phyloP scores from a whole-genome alignment of 768 basidiomycete genomes.

The Agaricus subrufescens region DNA sequence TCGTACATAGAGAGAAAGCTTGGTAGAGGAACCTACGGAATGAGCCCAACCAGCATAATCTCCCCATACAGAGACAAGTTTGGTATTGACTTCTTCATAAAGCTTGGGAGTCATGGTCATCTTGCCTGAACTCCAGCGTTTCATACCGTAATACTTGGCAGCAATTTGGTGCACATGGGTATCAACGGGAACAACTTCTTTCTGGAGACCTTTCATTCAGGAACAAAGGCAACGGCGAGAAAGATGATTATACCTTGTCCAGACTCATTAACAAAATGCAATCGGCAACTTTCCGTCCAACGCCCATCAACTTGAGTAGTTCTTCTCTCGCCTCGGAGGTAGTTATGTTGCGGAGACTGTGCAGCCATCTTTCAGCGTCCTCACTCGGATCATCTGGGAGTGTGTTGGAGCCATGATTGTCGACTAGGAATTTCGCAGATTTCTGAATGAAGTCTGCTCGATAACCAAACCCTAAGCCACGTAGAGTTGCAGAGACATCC shows the following conservation, averaged over 20 bases:
- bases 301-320: slow-evolving; percentile 80
- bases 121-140: slow-evolving; percentile 40
- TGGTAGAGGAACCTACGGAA: slow-evolving; percentile 42
- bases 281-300: slow-evolving; percentile 96
- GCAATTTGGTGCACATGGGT: slow-evolving; percentile 94
- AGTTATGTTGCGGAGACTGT: slow-evolving; percentile 39
- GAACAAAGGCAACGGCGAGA: background rate
- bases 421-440: slow-evolving; percentile 75
- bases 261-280: slow-evolving; percentile 91
- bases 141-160: slow-evolving; percentile 68
- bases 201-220: slow-evolving; percentile 32
- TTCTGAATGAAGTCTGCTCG: slow-evolving; percentile 86
- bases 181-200: slow-evolving; percentile 89
- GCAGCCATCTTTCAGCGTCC: slow-evolving; percentile 58
- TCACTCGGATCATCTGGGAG: slow-evolving; percentile 27
- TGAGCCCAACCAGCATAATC: slow-evolving; percentile 90
- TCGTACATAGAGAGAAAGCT: background rate
- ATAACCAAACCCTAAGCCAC: slow-evolving; percentile 91
- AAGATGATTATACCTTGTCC: slow-evolving; percentile 57
- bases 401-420: slow-evolving; percentile 34
- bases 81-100: slow-evolving; percentile 66
- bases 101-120: slow-evolving; percentile 68
- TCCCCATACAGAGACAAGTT: slow-evolving; percentile 69
- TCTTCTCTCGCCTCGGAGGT: slow-evolving; percentile 66
- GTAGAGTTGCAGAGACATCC: slow-evolving; percentile 57